Evolutionary conservation across 495 filamentous ascomycete genomes (phyloP), one percentile per base, ranked within the genome.

Genomic region (Aspergillus heteromorphus): DNA sequence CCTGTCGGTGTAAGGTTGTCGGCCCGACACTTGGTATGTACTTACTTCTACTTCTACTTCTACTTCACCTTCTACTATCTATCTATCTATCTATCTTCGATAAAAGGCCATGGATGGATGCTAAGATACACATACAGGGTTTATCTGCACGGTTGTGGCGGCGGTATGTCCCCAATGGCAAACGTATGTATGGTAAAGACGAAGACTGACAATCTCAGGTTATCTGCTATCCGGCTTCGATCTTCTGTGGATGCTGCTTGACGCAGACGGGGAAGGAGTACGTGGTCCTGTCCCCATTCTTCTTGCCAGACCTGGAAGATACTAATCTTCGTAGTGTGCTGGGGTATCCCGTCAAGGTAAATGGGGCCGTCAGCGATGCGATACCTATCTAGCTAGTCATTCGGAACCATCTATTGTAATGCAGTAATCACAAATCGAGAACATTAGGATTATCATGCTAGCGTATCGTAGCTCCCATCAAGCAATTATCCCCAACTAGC

Each of bases 1-100:
- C 81, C 1, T 84, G 82, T 51, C 80, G 75, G 48, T 83, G 80
- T 66, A 84, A 84, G 56, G 76, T 85, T 13, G 76, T 85, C 20
- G 81, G 82, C 9, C 82, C 82, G 20, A 83, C 81, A 1, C 53
- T 84, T 19, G 80, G 80, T 73, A 70, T 45, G 64, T 61, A 29
- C 14, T n/a, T n/a, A n/a, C n/a, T n/a, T n/a, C n/a, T n/a, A n/a
- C n/a, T n/a, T n/a, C n/a, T n/a, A n/a, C n/a, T n/a, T n/a, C n/a
- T n/a, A n/a, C n/a, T 1, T 42, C n/a, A 40, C 11, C 51, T 42
- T 31, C 27, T 16, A 20, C 45, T 19, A 50, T 47, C 21, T 36
- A 40, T 16, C 18, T 2, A 17, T 45, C 5, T 45, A 1, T 45
- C 16, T 45, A 1, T 21, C 23, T 45, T 45, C n/a, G n/a, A n/a